Evolutionary conservation across 2,329 filamentous ascomycete species (phyloP).

Genomic region (Xylaria arbuscula): DNA sequence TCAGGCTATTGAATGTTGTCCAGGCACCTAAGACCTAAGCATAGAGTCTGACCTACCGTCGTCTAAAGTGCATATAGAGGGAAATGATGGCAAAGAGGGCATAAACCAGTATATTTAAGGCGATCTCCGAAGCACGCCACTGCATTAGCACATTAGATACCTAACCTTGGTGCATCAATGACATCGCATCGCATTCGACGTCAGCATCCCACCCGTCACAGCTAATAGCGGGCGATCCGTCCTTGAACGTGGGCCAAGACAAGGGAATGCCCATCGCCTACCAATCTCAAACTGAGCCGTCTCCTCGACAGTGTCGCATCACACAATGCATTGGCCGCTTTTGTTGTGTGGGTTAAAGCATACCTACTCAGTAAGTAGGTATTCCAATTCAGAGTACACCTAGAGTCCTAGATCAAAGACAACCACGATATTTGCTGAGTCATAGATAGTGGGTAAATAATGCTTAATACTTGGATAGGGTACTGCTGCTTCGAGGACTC

Average conservation of each 20-base stretch:
- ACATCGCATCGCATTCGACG: conserved; percentile 28
- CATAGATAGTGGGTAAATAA: background rate
- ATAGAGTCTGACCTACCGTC: too few species aligned
- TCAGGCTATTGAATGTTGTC: too few species aligned
- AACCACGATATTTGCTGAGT: background rate
- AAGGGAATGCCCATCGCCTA: conserved; percentile 20
- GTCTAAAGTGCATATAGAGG: background rate
- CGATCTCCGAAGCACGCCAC: conserved; percentile 27
- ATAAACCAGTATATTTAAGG: conserved; percentile 16
- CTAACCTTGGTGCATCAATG: conserved; percentile 23
- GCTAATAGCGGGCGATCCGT: conserved; percentile 20
- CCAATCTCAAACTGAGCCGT: conserved; percentile 19
- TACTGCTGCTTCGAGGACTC: background rate
- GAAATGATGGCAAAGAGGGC: conserved; percentile 3
- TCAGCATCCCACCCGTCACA: conserved; percentile 23
- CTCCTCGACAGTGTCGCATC: background rate
- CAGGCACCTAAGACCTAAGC: too few species aligned
- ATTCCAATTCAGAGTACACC: background rate
- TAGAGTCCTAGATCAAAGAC: background rate
- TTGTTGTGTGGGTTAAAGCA: conserved; percentile 1
- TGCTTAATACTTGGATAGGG: background rate
- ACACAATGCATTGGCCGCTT: conserved; percentile 1
- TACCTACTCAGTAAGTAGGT: background rate
- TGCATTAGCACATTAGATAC: conserved; percentile 2
- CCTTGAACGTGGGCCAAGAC: conserved; percentile 14